These are phyloP conservation scores for Graphium sp. DNA, from an alignment of 2,329 filamentous ascomycete species.

Conservation along the genomic window DNA sequence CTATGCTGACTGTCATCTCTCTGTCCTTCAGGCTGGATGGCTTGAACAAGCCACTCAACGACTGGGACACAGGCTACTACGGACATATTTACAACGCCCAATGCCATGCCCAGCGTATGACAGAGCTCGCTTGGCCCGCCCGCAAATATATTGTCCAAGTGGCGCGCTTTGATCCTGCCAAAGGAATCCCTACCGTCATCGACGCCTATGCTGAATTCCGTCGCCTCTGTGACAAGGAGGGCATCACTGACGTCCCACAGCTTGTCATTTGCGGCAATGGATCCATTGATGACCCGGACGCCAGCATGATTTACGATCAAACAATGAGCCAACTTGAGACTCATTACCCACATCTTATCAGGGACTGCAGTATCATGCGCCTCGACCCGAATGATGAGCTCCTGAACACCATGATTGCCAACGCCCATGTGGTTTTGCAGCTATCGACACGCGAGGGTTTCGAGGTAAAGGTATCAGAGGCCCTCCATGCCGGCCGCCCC, in stretches of 20 bases:
- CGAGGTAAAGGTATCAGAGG: conserved; percentile 75
- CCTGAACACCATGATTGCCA: conserved; percentile 59
- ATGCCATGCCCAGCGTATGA: conserved; percentile 42
- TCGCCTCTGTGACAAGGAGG: conserved; percentile 35
- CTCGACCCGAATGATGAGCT: conserved; percentile 65
- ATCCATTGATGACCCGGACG: conserved; percentile 69
- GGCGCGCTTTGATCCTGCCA: conserved; percentile 69
- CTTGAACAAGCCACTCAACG: conserved; percentile 56
- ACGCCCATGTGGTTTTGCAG: conserved; percentile 58
- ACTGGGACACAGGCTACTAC: conserved; percentile 59
- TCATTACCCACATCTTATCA: conserved; percentile 41
- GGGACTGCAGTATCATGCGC: conserved; percentile 59
- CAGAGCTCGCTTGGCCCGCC: conserved; percentile 37
- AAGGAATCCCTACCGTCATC: conserved; percentile 65
- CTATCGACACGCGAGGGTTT: conserved; percentile 72
- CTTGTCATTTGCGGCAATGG: conserved; percentile 65
- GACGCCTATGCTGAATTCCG: conserved; percentile 61
- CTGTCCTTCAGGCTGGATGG: conserved; percentile 38
- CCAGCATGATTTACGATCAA: conserved; percentile 52
- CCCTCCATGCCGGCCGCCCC: conserved; percentile 62
- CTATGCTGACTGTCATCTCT: background rate
- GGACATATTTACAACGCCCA: conserved; percentile 53
- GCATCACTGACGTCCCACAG: conserved; percentile 42
- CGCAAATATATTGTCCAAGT: conserved; percentile 64
- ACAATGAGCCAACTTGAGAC: conserved; percentile 51